Base-by-base conservation (phyloP, 495 filamentous ascomycete genomes). In the Extremus antarcticus region DNA sequence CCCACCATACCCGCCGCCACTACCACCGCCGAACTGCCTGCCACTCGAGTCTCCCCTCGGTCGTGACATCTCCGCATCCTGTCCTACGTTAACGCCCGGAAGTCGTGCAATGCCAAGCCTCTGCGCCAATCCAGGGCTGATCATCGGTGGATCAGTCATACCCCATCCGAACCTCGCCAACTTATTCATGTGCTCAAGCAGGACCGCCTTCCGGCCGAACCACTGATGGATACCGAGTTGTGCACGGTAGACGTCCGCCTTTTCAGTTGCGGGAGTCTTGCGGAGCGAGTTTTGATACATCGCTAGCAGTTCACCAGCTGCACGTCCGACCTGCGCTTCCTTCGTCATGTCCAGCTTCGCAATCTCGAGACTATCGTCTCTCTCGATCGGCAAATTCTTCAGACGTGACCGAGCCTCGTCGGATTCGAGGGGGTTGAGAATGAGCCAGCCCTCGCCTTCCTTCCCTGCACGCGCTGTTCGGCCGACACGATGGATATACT, bases 401-500 rank as follows among this genome's bases (percentile, higher is more conserved):
- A 95, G 75, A 8, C 72, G 73, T 0, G 66, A 22, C 11, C 76
- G 66, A 8, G 77, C 73, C 11, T 73, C 68, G 0, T 52, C n/a
- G 0, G 74, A 40, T 65, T 95, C 87, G 13, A 72, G 54, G 8
- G 79, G 65, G n/a, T 80, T 71, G 8, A 89, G 57, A 51, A 97
- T 61, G 16, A 95, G 62, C 78, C 83, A 96, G 51, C 86, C 91
- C 63, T 90, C 77, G 60, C 92, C 92, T 41, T 75, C 68, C 65
- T 87, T 87, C 60, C 82, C 80, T 2, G 86, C 90, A 55, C 80
- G 80, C 29, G 73, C 80, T 10, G 80, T 84, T 25, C 77, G 87
- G 22, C 90, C 90, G 54, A 96, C 74, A 53, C 91, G 82, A 68
- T 96, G 90, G 58, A 95, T 86, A 68, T 96, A 96, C 53, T 84